A percentile compares a stretch with the other conserved stretches of the same genome.
Conservation (phyloP, 257 asterid genomes). For the Leptodermis oblonga region DNA sequence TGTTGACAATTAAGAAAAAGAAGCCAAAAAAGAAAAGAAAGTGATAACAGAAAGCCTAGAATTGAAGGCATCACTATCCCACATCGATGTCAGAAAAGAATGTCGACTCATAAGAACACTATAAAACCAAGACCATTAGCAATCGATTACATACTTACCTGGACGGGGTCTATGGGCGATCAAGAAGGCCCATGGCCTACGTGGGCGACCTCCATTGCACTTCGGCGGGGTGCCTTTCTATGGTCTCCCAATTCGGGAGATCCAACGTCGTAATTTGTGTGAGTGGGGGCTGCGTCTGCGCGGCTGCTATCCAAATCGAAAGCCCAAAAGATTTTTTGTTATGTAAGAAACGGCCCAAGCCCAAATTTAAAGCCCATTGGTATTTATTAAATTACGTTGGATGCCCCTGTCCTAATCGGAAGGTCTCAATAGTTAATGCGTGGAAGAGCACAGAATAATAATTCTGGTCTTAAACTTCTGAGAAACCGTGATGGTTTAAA, state of each 20-base stretch:
- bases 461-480: no score
- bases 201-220: conserved; percentile 27
- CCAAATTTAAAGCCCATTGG: no score
- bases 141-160: conserved; percentile 21
- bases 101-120: background rate
- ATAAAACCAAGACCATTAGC: background rate
- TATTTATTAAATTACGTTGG: no score
- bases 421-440: no score
- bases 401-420: no score
- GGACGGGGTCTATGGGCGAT: conserved; percentile 27
- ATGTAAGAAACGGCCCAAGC: no score
- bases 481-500: no score
- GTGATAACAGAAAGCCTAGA: no score
- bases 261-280: conserved; percentile 26
- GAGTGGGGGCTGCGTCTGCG: conserved; percentile 26
- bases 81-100: background rate
- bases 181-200: conserved; percentile 21
- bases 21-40: no score
- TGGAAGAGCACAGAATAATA: no score
- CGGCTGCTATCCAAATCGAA: conserved; percentile 8
- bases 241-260: conserved; percentile 26
- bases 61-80: background rate
- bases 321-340: conserved; percentile 1
- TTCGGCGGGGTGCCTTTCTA: conserved; percentile 21
- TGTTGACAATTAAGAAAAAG: no score